phyloP scores from a whole-genome alignment of 2,329 filamentous ascomycete genomes.

The Alternaria burnsii region DNA sequence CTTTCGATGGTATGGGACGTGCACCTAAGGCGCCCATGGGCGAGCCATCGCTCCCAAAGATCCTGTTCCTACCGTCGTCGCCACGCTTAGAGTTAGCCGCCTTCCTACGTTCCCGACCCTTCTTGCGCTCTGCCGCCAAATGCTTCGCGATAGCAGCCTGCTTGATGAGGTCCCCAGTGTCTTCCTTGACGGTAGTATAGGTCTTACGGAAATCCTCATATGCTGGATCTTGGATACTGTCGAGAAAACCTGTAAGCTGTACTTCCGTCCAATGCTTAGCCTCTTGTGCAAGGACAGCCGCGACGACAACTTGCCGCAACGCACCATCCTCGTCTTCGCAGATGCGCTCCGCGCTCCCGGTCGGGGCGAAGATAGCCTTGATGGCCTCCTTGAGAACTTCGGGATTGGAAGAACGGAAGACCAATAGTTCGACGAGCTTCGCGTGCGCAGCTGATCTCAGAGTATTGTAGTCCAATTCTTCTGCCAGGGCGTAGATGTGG shows the following conservation, averaged over 20 bases:
- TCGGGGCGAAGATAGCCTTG: conserved; percentile 1
- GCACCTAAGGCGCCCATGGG: not conserved
- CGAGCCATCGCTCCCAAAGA: not conserved
- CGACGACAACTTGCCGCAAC: conserved; percentile 10
- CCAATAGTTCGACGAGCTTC: conserved; percentile 3
- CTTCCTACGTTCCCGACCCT: not conserved
- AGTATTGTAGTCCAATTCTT: conserved; percentile 16
- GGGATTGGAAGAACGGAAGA: not conserved
- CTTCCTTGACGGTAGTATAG: conserved; percentile 4
- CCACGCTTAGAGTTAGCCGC: not conserved
- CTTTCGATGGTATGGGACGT: not conserved
- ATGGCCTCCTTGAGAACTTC: not conserved
- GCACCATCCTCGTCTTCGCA: conserved; percentile 11
- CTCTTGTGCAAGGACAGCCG: conserved; percentile 2
- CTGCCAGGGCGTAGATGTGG: conserved; percentile 22
- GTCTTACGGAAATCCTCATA: conserved; percentile 5
- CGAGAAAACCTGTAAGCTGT: not conserved
- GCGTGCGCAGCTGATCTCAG: conserved; percentile 8
- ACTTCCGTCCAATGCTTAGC: not conserved
- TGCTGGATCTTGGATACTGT: not conserved
- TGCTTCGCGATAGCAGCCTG: not conserved
- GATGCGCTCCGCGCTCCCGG: not conserved
- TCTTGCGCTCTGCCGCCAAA: not conserved
- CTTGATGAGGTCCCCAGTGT: conserved; percentile 3
- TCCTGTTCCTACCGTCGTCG: not conserved